Evolutionary conservation across 2,329 filamentous ascomycete genomes (phyloP), one percentile per base, ranked within the genome.

Genomic region (Penicillium rolfsii): DNA sequence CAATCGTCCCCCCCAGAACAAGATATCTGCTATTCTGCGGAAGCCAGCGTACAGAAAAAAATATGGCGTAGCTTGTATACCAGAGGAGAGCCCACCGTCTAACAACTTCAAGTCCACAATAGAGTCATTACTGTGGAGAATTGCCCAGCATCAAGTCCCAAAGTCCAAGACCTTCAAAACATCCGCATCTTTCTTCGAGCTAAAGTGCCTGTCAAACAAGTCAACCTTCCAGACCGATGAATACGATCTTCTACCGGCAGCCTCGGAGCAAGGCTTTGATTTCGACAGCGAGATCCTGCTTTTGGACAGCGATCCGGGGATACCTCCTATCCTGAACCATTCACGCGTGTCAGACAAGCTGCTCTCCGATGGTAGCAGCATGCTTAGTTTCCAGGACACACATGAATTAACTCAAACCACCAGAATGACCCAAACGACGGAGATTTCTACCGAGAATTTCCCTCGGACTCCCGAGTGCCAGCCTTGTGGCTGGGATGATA

Each of bases 121-220:
- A 7, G 70, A 72, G 43, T 66, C 67, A 33, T 64, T 71, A 1
- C 64, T 78, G 14, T 79, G 76, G 76, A 58, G 57, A 24, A 69
- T 69, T 30, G 71, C 74, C 24, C 74, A 76, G 43, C 66, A 66
- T 36, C 64, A 64, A 16, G 58, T 74, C 19, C 64, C 64, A 41
- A 68, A 59, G 6, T 45, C 61, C 2, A 65, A 66, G 26, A 52
- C 60, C 7, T 11, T 7, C 4, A 55, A 55, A 36, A 66, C 52
- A 38, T 28, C 50, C 28, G 46, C 43, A 22, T 19, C 35, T 4
- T 54, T 58, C 36, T 45, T 45, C 50, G 3, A 43, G 8, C 4
- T 5, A 6, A 33, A 19, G 2, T 19, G 26, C 16, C 24, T 24
- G 19, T 8, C 38, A 45, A 24, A 14, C 24, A 33, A 54, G 26